Evolutionary conservation across 345 rosid genomes (phyloP), one percentile per base, ranked within the genome.

Genomic region (Kernera saxatilis): DNA sequence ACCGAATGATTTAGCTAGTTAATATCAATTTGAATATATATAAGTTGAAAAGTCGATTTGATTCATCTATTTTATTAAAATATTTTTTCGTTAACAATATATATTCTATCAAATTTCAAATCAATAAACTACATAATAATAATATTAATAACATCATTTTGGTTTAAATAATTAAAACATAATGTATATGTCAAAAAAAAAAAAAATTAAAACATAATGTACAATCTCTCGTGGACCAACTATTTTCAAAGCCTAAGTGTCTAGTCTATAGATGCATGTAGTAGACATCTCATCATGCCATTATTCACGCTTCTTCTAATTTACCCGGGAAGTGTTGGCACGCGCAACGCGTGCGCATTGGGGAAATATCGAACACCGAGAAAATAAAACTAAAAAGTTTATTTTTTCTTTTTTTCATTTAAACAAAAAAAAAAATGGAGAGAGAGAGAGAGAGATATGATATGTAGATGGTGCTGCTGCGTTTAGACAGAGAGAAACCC

Each of bases 271-370:
- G 52, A 41, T 14, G 14, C 5, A 14, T 6, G 30, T 45, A 29
- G 27, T 44, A 2, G 10, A 18, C 7, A 62, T 29, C 41, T 51
- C 46, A 71, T 71, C 1, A 70, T 70, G 32, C 25, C 61, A 51
- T 53, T 58, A 22, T 32, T 58, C 73, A 66, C 61, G 78, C 69
- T 56, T 73, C 39, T 17, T 40, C 73, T 8, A 53, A 21, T 3
- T 33, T 17, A 43, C 8, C 36, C 18, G 11, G 61, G 4, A 68
- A 51, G 59, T 75, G 36, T 61, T 75, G 64, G 78, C 78, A 75
- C 74, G 79, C 79, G 79, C 65, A 43, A 60, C 74, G 74, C 78
- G 74, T 75, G 73, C 69, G 73, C 10, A 48, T 32, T 37, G 66
- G 45, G 32, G 21, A 26, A 68, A 15, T 66, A 26, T 30, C 12